Percentiles rank a stretch among this genome's conserved stretches.
These are phyloP conservation scores for Lipomyces yamadae DNA, from an alignment of 805 yeast species.

Conservation along the genomic window DNA sequence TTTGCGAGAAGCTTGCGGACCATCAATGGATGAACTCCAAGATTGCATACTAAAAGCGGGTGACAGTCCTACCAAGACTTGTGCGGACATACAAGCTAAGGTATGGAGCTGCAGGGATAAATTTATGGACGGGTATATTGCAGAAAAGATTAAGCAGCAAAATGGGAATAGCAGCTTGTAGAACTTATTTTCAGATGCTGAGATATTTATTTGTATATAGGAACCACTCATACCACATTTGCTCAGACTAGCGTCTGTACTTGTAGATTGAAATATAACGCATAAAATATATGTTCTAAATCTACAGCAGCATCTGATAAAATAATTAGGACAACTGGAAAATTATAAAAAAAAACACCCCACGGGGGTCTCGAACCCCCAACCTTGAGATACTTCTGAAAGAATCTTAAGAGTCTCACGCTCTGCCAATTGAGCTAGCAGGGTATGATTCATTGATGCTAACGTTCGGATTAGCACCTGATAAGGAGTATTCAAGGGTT, in stretches of 20 bases:
- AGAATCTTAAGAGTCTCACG: conserved; percentile 21
- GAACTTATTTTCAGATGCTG: neutral
- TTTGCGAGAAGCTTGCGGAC: neutral
- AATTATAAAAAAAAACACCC: neutral
- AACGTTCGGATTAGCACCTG: neutral
- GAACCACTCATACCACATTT: neutral
- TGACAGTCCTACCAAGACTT: neutral
- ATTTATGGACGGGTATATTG: neutral
- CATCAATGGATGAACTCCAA: neutral
- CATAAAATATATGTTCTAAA: neutral
- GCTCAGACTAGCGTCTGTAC: neutral
- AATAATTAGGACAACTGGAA: neutral
- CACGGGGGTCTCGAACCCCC: conserved; percentile 20
- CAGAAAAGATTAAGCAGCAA: neutral
- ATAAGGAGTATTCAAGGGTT: neutral
- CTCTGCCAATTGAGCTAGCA: conserved; percentile 19
- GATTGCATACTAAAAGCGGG: neutral
- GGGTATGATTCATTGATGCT: neutral
- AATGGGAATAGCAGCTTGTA: neutral
- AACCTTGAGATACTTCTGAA: conserved; percentile 13
- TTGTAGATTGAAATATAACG: neutral
- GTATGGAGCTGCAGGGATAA: conserved; percentile 1
- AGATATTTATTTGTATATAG: conserved; percentile 1
- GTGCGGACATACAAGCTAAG: neutral
- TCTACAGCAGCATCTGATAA: neutral